Conservation (phyloP, 208 protist species). For the Strigomonas culicis region DNA sequence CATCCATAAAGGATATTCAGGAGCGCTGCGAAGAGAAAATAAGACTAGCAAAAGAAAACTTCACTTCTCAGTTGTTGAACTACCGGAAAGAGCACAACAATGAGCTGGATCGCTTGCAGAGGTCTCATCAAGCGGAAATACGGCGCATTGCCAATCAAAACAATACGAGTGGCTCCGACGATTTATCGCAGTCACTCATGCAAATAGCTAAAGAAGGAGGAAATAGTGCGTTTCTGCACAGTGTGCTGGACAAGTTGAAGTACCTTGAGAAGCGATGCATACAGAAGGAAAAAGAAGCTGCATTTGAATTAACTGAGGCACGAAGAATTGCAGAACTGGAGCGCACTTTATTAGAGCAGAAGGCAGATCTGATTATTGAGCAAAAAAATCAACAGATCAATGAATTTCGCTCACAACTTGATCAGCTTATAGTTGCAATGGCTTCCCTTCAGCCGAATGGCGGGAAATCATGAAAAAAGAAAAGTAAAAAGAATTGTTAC, state of each 20-base stretch:
- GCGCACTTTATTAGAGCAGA: constrained; percentile 44
- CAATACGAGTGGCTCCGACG: neutral
- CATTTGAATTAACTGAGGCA: constrained; percentile 49
- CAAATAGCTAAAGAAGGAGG: constrained; percentile 15
- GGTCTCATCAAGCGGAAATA: constrained; percentile 35
- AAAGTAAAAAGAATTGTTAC: constrained; percentile 9
- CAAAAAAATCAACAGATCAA: constrained; percentile 85
- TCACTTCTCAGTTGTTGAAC: neutral
- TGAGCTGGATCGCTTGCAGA: constrained; percentile 40
- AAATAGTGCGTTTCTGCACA: constrained; percentile 38
- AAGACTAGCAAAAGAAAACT: constrained; percentile 12
- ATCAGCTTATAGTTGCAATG: constrained; percentile 53
- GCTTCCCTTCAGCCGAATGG: constrained; percentile 8
- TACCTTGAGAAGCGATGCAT: constrained; percentile 57
- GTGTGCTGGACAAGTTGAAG: constrained; percentile 49
- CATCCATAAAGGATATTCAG: constrained; percentile 1
- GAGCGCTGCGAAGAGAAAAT: constrained; percentile 15
- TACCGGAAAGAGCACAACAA: constrained; percentile 41
- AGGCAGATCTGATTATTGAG: constrained; percentile 58
- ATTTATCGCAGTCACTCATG: constrained; percentile 9
- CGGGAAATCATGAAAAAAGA: neutral
- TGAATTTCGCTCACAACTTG: constrained; percentile 61
- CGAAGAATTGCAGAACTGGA: constrained; percentile 66
- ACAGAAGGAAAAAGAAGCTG: constrained; percentile 57
- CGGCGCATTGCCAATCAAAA: constrained; percentile 18